Base-by-base conservation (phyloP, 2,329 filamentous ascomycete genomes). In the Didymella arachidicola region DNA sequence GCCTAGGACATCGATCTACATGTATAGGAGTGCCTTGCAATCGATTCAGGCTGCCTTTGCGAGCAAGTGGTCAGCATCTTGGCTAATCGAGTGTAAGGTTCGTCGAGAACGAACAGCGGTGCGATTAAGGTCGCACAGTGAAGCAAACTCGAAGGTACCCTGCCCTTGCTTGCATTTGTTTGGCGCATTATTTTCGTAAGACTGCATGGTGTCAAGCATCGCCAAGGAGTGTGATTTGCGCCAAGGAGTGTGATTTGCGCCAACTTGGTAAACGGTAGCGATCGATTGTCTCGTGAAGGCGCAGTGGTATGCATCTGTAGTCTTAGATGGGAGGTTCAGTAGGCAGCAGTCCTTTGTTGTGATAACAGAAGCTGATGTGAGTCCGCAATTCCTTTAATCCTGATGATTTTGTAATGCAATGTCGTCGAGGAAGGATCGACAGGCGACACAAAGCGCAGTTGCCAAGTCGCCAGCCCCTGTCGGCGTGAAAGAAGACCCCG, bases 111-210 rank as follows among this genome's bases (percentile, higher is more conserved):
- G 54, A 34, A 36, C 54, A 43, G 30, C 46, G 36, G 53, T 49
- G 52, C 38, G 34, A 19, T 59, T 44, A 39, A 53, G 39, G 58
- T 63, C 45, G 53, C 57, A 68, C 61, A 34, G 57, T 22, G 52
- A 50, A 57, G 49, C 52, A 57, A 63, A 67, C 63, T 67, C 65
- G 53, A 66, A 45, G 22, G 61, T 58, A 64, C 61, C 61, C 39
- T 45, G 48, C 54, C 39, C 54, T 59, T 51, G 39, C 52, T 48
- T 63, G 57, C 58, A 62, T 53, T 43, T 65, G 34, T 62, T 61
- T 64, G 61, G 54, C 64, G 48, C 54, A 62, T 66, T 72, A 73
- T 72, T 72, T 68, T 70, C 69, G 64, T 51, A 55, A 62, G 53
- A 59, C 62, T 58, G 62, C 62, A 63, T 61, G 43, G 51, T 30